Base-by-base conservation (phyloP, 2,329 filamentous ascomycete species). In the Sodiomyces alkalinus region DNA sequence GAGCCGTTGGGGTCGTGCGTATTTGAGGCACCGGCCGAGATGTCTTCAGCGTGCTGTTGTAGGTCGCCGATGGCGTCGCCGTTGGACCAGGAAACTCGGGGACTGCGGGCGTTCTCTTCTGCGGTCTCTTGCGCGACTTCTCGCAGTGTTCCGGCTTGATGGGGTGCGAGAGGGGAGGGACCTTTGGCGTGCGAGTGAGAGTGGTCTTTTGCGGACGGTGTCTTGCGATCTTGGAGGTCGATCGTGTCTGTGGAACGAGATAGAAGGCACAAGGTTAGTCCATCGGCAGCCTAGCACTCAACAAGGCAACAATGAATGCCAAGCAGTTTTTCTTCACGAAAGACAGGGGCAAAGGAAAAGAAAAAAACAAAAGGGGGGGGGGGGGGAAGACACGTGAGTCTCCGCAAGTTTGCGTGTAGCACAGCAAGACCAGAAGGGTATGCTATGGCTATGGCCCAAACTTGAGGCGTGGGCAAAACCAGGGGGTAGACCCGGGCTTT, bases 161-260 rank as follows among this genome's bases (percentile, higher is more conserved):
- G 86, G 24, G 82, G 74, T 39, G 76, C 79, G 45, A 80, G 59
- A 11, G 44, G 42, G 27, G 40, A 28, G 26, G 24, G 17, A 9
- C 53, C 46, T 46, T 48, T 44, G 39, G 64, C 54, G 35, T 67
- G 58, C 39, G 56, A 36, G 55, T 68, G 55, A 33, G 67, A 61
- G 52, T 92, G 85, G 49, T 86, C 79, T 58, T 92, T 69, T 21
- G 87, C 82, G 25, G 86, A 90, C 19, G 85, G 83, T 33, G 78
- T 64, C 46, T 76, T 62, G 47, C 74, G 80, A 55, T 83, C 73
- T 66, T 96, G 90, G 29, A 96, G 74, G 58, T 96, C 90, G 56
- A 94, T 80, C 37, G 87, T 92, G 61, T 96, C 87, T 92, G 20
- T 12, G 7, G 21, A 5, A n/a, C n/a, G n/a, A n/a, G n/a, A n/a